A percentile compares a stretch with the other conserved stretches of the same genome.
Conservation (phyloP, 1,284 basidiomycete species). For the Phellinidium pouzarii region DNA sequence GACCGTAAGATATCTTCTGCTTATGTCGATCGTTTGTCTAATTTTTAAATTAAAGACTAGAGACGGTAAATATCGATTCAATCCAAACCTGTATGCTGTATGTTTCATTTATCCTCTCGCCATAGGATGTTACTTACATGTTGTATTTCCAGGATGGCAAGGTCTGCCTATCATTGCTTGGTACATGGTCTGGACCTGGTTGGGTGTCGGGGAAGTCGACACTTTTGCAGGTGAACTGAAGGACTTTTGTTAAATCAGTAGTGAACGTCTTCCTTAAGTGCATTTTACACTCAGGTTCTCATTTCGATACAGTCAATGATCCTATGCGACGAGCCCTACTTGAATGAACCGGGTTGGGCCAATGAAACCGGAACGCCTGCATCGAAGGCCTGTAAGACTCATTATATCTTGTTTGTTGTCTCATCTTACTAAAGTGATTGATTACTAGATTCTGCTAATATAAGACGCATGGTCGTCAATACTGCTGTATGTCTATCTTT, state of each 20-base stretch:
- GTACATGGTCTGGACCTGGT: constrained; percentile 87
- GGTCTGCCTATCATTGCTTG: constrained; percentile 86
- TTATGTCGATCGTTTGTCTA: constrained; percentile 1
- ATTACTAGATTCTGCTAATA: constrained; percentile 70
- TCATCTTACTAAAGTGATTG: constrained; percentile 14
- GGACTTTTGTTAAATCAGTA: background rate
- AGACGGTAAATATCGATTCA: constrained; percentile 83
- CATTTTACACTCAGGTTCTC: constrained; percentile 49
- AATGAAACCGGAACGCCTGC: constrained; percentile 59
- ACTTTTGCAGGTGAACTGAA: constrained; percentile 55
- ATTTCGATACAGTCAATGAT: constrained; percentile 96
- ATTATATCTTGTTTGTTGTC: background rate
- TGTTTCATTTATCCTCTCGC: constrained; percentile 22
- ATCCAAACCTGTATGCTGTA: constrained; percentile 86
- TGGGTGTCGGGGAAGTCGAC: constrained; percentile 86
- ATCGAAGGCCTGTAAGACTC: constrained; percentile 57
- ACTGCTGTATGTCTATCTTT: constrained; percentile 56
- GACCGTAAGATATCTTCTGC: constrained; percentile 51
- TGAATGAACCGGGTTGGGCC: constrained; percentile 88
- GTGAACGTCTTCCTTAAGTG: constrained; percentile 10
- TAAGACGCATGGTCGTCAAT: constrained; percentile 81
- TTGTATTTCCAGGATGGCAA: constrained; percentile 63
- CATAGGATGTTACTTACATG: background rate
- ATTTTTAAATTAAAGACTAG: constrained; percentile 54
- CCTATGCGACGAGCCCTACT: constrained; percentile 80